phyloP scores from a whole-genome alignment of 2,329 filamentous ascomycete genomes.

The Colletotrichum noveboracense region DNA sequence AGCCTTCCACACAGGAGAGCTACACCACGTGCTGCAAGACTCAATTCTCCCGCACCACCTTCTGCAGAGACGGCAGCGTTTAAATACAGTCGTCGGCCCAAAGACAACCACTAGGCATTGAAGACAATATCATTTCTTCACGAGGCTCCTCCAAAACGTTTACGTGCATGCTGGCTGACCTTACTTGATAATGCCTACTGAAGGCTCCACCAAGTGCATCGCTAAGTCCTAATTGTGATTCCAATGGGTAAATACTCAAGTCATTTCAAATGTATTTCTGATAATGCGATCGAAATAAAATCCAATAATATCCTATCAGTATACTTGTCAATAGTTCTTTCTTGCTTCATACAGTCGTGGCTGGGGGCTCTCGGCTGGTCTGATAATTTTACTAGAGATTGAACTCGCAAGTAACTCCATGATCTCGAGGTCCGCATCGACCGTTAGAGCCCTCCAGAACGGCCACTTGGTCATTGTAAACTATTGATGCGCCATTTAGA shows the following conservation, averaged over 20 bases:
- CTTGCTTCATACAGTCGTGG: not conserved
- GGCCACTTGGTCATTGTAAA: not conserved
- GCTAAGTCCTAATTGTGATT: accelerated
- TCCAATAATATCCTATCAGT: accelerated
- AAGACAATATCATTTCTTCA: accelerated
- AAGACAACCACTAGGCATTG: not conserved
- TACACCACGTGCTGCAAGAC: not conserved
- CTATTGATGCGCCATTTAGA: not conserved
- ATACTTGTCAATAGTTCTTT: not conserved
- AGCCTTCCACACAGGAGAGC: not conserved
- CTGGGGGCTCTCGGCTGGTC: not conserved
- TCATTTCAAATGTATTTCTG: accelerated
- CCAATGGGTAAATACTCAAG: not conserved
- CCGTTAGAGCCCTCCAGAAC: not conserved
- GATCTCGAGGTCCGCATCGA: not conserved
- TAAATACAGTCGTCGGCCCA: not conserved
- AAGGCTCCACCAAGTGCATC: accelerated
- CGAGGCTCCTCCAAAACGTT: accelerated
- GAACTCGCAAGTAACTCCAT: not conserved
- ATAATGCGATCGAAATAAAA: not conserved
- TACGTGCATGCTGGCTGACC: not conserved
- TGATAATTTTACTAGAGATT: not conserved
- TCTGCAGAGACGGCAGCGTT: not conserved
- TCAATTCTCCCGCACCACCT: not conserved
- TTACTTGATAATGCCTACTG: not conserved